Evolutionary conservation across 2,329 filamentous ascomycete species (phyloP).

Genomic region (Coniella lustricola): DNA sequence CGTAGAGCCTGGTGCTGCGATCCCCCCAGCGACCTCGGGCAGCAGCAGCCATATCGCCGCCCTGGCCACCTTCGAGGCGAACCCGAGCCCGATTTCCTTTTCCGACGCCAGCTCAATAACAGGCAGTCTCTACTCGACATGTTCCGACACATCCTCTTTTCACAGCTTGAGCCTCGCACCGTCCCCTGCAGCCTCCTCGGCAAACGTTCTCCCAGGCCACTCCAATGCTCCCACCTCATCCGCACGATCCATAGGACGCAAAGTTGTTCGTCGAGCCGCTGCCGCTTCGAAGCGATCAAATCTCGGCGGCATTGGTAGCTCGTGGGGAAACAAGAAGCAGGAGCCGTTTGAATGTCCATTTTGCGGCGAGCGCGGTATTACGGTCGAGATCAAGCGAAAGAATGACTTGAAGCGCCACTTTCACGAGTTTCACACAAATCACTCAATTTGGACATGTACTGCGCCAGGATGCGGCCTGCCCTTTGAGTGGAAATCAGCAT

Average conservation of each 20-base stretch:
- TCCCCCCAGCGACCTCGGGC: constrained; percentile 13
- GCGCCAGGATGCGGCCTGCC: constrained; percentile 36
- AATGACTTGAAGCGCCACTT: constrained; percentile 44
- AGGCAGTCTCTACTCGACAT: constrained; percentile 33
- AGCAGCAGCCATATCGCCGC: constrained; percentile 13
- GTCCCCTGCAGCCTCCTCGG: constrained; percentile 14
- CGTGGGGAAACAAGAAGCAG: constrained; percentile 16
- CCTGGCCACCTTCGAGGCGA: constrained; percentile 11
- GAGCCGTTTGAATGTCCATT: constrained; percentile 27
- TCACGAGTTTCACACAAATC: constrained; percentile 40
- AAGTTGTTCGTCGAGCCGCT: constrained; percentile 14
- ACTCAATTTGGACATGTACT: constrained; percentile 39
- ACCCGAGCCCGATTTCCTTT: constrained; percentile 21
- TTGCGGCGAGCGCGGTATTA: constrained; percentile 36
- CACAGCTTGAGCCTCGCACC: constrained; percentile 16
- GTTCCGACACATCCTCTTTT: constrained; percentile 17
- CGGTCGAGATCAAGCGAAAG: constrained; percentile 35
- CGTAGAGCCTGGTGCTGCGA: constrained; percentile 12
- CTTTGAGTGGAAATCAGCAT: constrained; percentile 42
- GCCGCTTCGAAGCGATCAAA: constrained; percentile 16
- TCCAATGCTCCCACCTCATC: constrained; percentile 11
- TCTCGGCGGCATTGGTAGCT: constrained; percentile 14
- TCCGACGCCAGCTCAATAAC: constrained; percentile 34
- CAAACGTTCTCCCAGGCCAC: constrained; percentile 20
- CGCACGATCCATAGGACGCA: constrained; percentile 14